A percentile compares a stretch with the other conserved stretches of the same genome.
Conservation (phyloP, 2,329 filamentous ascomycete genomes). For the Aphanoascus verrucosus region DNA sequence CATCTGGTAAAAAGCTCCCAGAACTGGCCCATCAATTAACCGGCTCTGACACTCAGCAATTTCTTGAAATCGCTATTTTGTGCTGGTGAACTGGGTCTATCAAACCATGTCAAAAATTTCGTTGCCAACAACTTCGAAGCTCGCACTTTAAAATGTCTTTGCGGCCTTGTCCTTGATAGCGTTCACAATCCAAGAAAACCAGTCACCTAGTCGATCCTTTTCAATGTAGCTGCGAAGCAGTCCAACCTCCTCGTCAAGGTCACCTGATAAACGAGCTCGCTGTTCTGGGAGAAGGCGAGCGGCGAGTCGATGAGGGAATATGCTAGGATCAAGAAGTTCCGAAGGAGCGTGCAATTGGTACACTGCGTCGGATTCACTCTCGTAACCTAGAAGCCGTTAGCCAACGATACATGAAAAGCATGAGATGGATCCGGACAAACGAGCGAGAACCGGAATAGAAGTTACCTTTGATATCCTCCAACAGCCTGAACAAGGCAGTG, state of each 20-base stretch:
- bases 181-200: slow-evolving; percentile 43
- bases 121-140: no score
- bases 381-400: slow-evolving; percentile 15
- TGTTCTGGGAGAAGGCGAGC: slow-evolving; percentile 38
- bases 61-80: no score
- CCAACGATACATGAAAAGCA: slow-evolving; percentile 2
- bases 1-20: no score
- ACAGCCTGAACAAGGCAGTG: slow-evolving; percentile 59
- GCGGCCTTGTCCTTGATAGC: slow-evolving; percentile 6
- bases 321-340: slow-evolving; percentile 20
- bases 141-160: neutral
- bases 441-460: slow-evolving; percentile 20
- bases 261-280: slow-evolving; percentile 56
- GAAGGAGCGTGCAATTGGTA: slow-evolving; percentile 10
- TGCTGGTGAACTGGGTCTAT: no score
- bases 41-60: no score
- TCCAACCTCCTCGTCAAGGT: slow-evolving; percentile 63
- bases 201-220: slow-evolving; percentile 58
- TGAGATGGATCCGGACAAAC: neutral
- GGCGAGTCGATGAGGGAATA: slow-evolving; percentile 23
- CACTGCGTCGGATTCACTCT: slow-evolving; percentile 8
- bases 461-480: slow-evolving; percentile 54
- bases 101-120: no score
- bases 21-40: no score
- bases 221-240: slow-evolving; percentile 54